Base-by-base conservation (phyloP, 179 eudicot genomes). In the Heliamphora pulchella region DNA sequence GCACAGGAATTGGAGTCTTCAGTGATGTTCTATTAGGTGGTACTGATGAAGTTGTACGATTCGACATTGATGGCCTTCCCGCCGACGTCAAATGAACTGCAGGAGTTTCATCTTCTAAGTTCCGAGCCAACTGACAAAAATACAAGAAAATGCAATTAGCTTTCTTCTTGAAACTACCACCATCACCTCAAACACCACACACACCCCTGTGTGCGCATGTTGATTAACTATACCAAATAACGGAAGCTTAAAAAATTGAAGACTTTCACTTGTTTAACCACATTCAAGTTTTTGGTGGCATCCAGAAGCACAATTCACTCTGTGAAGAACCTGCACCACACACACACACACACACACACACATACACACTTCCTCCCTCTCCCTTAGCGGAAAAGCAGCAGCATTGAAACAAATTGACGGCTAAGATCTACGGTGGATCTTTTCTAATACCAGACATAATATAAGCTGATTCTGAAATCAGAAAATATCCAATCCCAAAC, bases 1-100 rank as follows among this genome's bases (percentile, higher is more conserved):
- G 98, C 14, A 94, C 20, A 58, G 94, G 86, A 50, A 87, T 70
- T 53, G 91, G 89, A 51, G 90, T 90, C 86, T 85, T 94, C 87
- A 91, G 59, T 3, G 91, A 66, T 17, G 89, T 80, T 53, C 76
- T 83, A 31, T 63, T 80, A 7, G 87, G 87, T 10, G 92, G 89
- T 41, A 83, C 62, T 11, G 83, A 43, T 3, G 90, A 76, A 44
- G 77, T 22, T 18, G 83, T 78, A 18, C 90, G 85, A 78, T 15
- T 85, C 41, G 93, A 75, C 87, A 79, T 84, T 8, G 86, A 73
- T 22, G 89, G 64, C 80, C 86, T 86, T 73, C 90, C 97, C 55
- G 86, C 82, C n/a, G 90, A 84, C 10, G 84, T 68, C 41, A 93
- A 82, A 46, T 84, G 88, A 71, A 85, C 76, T 9, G 89, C 81